Evolutionary conservation across 2,329 filamentous ascomycete species (phyloP), one percentile per base, ranked within the genome.

Genomic region (Colletotrichum abscissum): DNA sequence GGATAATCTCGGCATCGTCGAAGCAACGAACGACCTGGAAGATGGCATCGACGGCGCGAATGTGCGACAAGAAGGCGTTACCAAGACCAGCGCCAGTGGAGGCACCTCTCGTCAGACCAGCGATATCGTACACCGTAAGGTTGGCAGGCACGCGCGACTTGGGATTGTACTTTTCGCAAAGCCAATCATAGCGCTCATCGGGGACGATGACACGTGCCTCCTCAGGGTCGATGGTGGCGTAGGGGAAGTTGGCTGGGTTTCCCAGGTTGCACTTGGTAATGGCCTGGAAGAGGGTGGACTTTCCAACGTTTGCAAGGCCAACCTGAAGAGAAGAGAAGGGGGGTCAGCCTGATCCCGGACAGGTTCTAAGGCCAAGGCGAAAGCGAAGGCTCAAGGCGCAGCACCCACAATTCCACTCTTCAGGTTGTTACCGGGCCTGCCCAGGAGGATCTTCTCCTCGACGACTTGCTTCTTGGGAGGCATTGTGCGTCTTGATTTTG

Each of bases 191-290:
- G 75, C 97, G 93, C 75, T 94, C 94, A 86, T 99, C 97, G 59
- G 97, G 97, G 42, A 99, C 97, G 79, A 99, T 92, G 85, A 99
- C 97, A 79, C 96, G 95, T 76, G 97, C 95, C 88, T 99, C 97
- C 88, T 99, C 97, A 60, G 97, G 97, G 78, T 99, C 95, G 85
- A 99, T 99, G 80, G 97, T 99, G 82, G 97, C 97, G 88, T 97
- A 99, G 69, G 97, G 97, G 84, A 98, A 99, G 88, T 99, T 99
- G 88, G 97, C 97, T 80, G 97, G 97, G 88, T 98, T 99, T 87
- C 97, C 97, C 81, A 99, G 92, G 77, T 92, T 92, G 86, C 93
- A 98, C 89, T 98, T 98, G 83, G 97, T 99, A 86, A 99, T 98
- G 82, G 97, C 95, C 89, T 99, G 97, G 91, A 99, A 99, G 80